Conservation (phyloP, 768 basidiomycete genomes). For the Saitozyma sp. region DNA sequence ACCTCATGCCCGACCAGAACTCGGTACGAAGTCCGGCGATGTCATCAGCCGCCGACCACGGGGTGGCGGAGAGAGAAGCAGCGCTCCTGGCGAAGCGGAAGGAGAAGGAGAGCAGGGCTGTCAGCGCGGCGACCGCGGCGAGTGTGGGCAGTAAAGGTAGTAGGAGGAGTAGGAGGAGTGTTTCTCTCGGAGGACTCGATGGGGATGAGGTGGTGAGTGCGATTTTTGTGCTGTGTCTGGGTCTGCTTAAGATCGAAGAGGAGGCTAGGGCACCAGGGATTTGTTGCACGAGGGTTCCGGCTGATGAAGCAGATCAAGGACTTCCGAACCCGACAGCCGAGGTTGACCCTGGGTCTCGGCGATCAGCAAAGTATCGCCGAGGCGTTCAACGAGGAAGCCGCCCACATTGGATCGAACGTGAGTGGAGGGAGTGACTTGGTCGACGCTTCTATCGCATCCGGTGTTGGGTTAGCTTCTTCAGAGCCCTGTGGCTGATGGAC, state of each 20-base stretch:
- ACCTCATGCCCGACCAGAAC: too few species aligned
- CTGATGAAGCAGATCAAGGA: neutral
- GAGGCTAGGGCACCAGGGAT: neutral
- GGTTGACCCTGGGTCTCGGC: slow-evolving; percentile 42
- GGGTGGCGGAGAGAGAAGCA: neutral
- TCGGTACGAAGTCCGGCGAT: too few species aligned
- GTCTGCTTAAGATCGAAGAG: neutral
- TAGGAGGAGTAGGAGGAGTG: slow-evolving; percentile 30
- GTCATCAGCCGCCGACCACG: too few species aligned
- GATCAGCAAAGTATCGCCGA: slow-evolving; percentile 41
- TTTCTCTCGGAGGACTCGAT: slow-evolving; percentile 40
- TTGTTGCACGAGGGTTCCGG: neutral
- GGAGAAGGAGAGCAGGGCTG: slow-evolving; percentile 3
- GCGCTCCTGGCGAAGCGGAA: slow-evolving; percentile 2
- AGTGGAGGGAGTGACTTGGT: slow-evolving; percentile 5
- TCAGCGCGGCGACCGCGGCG: neutral
- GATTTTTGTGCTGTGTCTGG: slow-evolving; percentile 3
- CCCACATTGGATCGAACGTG: slow-evolving; percentile 40
- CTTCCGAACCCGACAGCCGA: slow-evolving; percentile 3
- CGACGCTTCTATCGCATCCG: too few species aligned
- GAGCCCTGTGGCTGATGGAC: slow-evolving; percentile 3
- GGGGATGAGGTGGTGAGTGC: slow-evolving; percentile 30
- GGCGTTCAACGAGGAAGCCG: slow-evolving; percentile 44
- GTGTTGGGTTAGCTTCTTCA: neutral
- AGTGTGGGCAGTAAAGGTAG: neutral